Conservation (phyloP, 768 basidiomycete genomes). For the Termitomyces sp. region DNA sequence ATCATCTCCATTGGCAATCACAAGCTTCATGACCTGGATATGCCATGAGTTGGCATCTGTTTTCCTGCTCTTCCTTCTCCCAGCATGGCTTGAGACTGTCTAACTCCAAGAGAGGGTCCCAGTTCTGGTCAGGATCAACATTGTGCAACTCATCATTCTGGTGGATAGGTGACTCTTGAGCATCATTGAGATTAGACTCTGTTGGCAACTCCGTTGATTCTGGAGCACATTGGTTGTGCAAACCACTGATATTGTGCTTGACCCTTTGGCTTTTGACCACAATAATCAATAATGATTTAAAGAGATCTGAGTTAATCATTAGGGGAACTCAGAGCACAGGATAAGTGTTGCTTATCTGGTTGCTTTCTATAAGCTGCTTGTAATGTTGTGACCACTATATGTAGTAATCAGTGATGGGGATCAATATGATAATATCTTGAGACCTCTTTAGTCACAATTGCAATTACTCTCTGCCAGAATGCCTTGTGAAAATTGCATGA, state of each 20-base stretch:
- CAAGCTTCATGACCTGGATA: neutral
- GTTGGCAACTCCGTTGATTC: neutral
- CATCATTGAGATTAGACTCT: neutral
- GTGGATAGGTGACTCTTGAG: neutral
- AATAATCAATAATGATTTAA: neutral
- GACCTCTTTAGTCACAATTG: no score
- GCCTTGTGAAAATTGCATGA: no score
- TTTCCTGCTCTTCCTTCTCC: slow-evolving; percentile 1
- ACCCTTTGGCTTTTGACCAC: neutral
- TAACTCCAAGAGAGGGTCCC: neutral
- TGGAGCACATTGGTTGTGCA: neutral
- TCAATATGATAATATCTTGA: no score
- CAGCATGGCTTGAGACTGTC: neutral
- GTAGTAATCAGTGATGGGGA: no score
- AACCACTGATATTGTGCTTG: neutral
- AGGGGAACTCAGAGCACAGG: no score
- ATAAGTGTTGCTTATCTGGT: no score
- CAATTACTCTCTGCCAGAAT: no score
- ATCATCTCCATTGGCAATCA: slow-evolving; percentile 5
- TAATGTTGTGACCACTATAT: no score
- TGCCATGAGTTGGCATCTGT: neutral
- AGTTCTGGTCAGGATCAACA: neutral
- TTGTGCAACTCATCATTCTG: neutral
- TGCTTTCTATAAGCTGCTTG: no score
- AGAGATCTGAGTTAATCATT: neutral